These are phyloP conservation scores for Camellia sinensis DNA, from an alignment of 148 eudicot species.

Conservation along the genomic window DNA sequence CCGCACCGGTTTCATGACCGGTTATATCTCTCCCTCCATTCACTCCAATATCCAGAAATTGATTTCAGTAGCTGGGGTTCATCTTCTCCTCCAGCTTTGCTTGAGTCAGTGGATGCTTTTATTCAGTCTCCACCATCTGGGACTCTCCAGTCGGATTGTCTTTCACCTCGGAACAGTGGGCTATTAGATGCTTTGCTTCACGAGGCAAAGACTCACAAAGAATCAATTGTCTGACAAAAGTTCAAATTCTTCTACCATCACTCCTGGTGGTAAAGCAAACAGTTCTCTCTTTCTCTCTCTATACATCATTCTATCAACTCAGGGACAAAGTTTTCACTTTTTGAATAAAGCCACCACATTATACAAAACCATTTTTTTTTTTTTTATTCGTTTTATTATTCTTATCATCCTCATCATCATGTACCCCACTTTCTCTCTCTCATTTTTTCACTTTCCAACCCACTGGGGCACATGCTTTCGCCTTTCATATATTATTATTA, in stretches of 20 bases:
- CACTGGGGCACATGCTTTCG: no score
- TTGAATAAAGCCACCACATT: no score
- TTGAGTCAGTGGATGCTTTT: constrained; percentile 26
- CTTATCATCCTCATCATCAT: no score
- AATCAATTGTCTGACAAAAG: constrained; percentile 17
- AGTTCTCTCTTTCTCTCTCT: constrained; percentile 7
- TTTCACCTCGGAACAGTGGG: constrained; percentile 22
- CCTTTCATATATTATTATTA: no score
- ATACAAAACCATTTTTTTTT: no score
- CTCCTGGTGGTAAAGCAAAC: background rate
- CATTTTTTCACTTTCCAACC: no score
- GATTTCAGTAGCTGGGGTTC: constrained; percentile 24
- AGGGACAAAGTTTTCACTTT: no score
- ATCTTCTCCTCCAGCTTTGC: constrained; percentile 15
- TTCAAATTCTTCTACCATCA: constrained; percentile 13
- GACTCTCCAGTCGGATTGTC: constrained; percentile 5
- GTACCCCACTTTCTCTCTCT: no score
- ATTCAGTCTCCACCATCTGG: constrained; percentile 22
- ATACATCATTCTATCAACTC: no score
- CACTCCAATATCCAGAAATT: constrained; percentile 34
- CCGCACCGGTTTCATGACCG: no score
- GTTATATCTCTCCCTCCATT: no score
- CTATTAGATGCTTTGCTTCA: constrained; percentile 21
- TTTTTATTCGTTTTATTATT: no score
- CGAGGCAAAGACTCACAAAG: constrained; percentile 14